A percentile compares a stretch with the other conserved stretches of the same genome.
Conservation (phyloP, 306 rosid species). For the Geum urbanum region DNA sequence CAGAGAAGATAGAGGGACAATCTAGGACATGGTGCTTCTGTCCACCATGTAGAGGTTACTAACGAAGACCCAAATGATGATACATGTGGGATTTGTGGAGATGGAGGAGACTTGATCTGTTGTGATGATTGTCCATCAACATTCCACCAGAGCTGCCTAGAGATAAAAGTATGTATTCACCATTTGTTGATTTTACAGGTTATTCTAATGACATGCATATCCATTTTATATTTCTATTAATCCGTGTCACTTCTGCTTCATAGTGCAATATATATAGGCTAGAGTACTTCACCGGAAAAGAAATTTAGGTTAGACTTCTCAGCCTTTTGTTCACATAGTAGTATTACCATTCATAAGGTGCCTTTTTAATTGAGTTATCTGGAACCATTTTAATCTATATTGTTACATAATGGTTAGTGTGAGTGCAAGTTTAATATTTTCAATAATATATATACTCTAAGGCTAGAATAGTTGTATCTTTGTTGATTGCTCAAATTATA, state of each 20-base stretch:
- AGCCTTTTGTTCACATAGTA: neutral
- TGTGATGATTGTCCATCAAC: conserved; percentile 97
- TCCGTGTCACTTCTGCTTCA: neutral
- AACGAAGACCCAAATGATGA: conserved; percentile 94
- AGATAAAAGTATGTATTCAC: conserved; percentile 52
- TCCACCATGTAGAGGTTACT: conserved; percentile 61
- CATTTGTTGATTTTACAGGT: neutral
- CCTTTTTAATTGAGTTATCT: neutral
- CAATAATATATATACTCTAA: neutral
- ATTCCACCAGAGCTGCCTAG: conserved; percentile 87
- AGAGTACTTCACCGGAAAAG: neutral
- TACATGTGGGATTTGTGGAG: conserved; percentile 89
- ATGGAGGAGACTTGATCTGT: no score
- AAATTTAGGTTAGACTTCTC: neutral
- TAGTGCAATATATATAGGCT: neutral
- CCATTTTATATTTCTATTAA: neutral
- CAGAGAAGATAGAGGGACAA: no score
- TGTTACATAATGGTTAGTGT: neutral
- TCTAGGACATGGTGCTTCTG: no score
- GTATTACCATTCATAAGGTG: neutral
- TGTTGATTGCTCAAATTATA: neutral
- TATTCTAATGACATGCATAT: conserved; percentile 5
- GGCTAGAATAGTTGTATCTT: neutral
- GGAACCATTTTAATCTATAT: neutral
- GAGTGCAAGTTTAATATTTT: neutral